A percentile compares a stretch with the other conserved stretches of the same genome.
Conservation (phyloP, 495 filamentous ascomycete genomes). For the Oidiodendron maius region DNA sequence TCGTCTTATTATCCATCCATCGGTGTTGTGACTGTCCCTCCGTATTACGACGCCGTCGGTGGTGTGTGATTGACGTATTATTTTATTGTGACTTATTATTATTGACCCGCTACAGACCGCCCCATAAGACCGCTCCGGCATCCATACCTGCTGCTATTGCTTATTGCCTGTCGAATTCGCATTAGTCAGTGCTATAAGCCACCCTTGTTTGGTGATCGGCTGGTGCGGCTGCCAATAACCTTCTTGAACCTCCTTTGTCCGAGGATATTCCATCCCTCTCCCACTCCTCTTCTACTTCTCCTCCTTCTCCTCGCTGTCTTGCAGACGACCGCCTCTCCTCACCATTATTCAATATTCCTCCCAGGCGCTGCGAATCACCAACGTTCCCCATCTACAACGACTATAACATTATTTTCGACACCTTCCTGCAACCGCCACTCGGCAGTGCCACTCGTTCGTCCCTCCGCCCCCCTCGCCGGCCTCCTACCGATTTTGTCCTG, state of each 20-base stretch:
- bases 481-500: slow-evolving; percentile 14
- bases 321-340: neutral
- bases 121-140: no score
- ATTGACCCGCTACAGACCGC: no score
- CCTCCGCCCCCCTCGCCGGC: slow-evolving; percentile 7
- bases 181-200: no score
- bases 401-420: neutral
- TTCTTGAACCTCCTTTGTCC: neutral
- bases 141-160: no score
- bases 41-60: no score
- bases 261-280: neutral
- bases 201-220: no score
- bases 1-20: no score
- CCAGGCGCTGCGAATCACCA: neutral
- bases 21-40: no score
- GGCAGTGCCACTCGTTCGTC: neutral
- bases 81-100: no score
- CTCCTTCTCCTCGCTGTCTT: neutral
- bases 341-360: neutral
- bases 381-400: neutral
- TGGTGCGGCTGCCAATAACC: no score
- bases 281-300: neutral
- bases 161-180: no score
- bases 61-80: no score
- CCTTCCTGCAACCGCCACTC: neutral